Percentiles rank a stretch among this genome's conserved stretches.
Evolutionary conservation across 2,329 filamentous ascomycete species (phyloP).

Genomic region (Hysterium pulicare): DNA sequence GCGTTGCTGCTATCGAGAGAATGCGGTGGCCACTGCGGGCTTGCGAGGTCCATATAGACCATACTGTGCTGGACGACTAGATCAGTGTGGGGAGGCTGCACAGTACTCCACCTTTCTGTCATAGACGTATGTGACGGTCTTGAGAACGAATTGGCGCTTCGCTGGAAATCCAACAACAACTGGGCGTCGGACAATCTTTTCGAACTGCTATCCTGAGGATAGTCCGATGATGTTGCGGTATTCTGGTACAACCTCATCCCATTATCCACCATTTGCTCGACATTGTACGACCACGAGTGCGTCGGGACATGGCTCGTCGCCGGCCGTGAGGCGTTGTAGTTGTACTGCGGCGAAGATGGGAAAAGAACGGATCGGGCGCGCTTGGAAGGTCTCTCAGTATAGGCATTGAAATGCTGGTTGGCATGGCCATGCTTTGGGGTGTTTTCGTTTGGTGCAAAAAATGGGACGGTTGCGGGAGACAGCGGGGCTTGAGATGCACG

Average conservation of each 20-base stretch:
- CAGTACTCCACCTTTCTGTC: conserved; percentile 26
- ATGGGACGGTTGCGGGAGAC: conserved; percentile 16
- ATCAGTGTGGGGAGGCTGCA: conserved; percentile 13
- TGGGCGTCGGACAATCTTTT: conserved; percentile 44
- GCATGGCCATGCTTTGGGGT: conserved; percentile 19
- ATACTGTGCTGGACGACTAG: conserved; percentile 10
- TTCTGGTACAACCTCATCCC: conserved; percentile 31
- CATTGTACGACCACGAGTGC: conserved; percentile 34
- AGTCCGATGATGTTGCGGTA: conserved; percentile 7
- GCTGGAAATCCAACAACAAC: conserved; percentile 42
- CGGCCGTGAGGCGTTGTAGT: conserved; percentile 38
- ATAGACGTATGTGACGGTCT: conserved; percentile 25
- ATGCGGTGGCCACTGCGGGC: conserved; percentile 8
- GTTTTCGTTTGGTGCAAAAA: conserved; percentile 18
- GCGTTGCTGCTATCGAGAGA: neutral
- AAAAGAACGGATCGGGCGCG: conserved; percentile 58
- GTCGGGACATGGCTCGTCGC: conserved; percentile 45
- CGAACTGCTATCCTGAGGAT: conserved; percentile 28
- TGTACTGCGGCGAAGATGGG: conserved; percentile 42
- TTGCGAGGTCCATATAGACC: conserved; percentile 10
- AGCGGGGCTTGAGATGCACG: conserved; percentile 17
- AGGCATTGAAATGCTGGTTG: conserved; percentile 9
- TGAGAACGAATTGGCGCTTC: conserved; percentile 23
- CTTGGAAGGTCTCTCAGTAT: conserved; percentile 54
- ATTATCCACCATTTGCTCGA: conserved; percentile 37